Base-by-base conservation (phyloP, 805 yeast genomes). In the Danielia oregonensis region DNA sequence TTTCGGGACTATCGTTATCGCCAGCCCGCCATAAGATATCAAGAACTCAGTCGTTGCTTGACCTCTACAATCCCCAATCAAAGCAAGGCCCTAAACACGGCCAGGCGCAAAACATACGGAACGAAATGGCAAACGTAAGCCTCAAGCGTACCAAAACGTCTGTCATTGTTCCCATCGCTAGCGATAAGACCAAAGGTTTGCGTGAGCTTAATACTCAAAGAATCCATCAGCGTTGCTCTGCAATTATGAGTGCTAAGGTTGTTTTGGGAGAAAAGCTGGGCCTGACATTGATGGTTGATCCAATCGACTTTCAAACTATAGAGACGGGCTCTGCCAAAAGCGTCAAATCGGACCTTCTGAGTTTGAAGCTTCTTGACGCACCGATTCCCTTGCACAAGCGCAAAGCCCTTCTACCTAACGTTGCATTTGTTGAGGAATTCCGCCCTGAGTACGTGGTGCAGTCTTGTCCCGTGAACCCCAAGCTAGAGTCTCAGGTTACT, bases 391-490 rank as follows among this genome's bases (percentile, higher is more conserved):
- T 38, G 8, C 44, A 42, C 21, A 35, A 33, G 18, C 40, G 39
- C 10, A 27, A 36, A 5, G 29, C 26, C 10, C 47, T 67, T 13
- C 39, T 53, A 5, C 64, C 70, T 1, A 56, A 46, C 35, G 65
- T 65, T 7, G 72, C 70, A 4, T 76, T 67, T 44, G 54, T 68
- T 4, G 76, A 74, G 17, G 75, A 72, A 38, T 76, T 64, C 42
- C 51, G 78, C 26, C 74, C 78, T 0, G 80, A 75, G 43, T 76
- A 69, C 44, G 52, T 59, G 10, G 40, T 76, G 17, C 84, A 78
- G 51, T 76, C 79, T 7, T 73, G 79, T 46, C 80, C 79, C 1
- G 55, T 67, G 11, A 59, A 65, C 14, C 64, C 71, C 10, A 74
- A 75, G 36, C 53, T 76, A 6, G 82, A 77, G 40, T 54, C 64